Percentiles rank a stretch among this genome's conserved stretches.
Conservation (phyloP, 768 basidiomycete genomes). For the Leccinum ochraceum region DNA sequence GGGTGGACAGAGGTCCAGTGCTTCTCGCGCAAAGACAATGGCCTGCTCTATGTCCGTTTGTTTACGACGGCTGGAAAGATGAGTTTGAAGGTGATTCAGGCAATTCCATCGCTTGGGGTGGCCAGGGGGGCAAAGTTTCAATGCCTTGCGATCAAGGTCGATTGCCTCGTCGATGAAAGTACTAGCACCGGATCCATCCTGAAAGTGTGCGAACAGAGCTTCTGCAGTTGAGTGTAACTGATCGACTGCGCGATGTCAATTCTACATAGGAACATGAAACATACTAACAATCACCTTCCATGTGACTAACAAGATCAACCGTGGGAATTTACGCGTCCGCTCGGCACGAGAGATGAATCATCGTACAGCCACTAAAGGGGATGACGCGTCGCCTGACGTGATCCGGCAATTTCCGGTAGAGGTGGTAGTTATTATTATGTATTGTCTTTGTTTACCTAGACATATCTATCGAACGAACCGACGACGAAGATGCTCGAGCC, state of each 20-base stretch:
- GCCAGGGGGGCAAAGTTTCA: background rate
- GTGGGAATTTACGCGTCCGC: too few relatives aligned
- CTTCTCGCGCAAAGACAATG: background rate
- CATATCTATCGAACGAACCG: too few relatives aligned
- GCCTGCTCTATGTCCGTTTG: background rate
- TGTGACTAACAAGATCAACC: too few relatives aligned
- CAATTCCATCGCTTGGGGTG: background rate
- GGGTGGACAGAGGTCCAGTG: background rate
- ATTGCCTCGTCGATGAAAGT: background rate
- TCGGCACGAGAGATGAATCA: too few relatives aligned
- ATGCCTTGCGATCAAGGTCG: background rate
- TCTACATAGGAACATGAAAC: background rate
- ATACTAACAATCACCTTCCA: background rate
- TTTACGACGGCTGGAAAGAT: background rate
- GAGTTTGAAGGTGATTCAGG: background rate
- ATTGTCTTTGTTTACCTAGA: background rate
- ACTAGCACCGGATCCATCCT: background rate
- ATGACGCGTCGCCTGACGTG: too few relatives aligned
- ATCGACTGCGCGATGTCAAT: too few relatives aligned
- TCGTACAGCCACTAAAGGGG: too few relatives aligned
- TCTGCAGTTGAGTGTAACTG: too few relatives aligned
- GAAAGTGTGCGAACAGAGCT: too few relatives aligned
- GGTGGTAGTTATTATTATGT: too few relatives aligned
- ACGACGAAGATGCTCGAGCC: conserved; percentile 23
- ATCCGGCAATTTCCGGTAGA: background rate